These are phyloP conservation scores for Taphrina pruni DNA, from an alignment of 1,139 yeast genomes.

Conservation along the genomic window DNA sequence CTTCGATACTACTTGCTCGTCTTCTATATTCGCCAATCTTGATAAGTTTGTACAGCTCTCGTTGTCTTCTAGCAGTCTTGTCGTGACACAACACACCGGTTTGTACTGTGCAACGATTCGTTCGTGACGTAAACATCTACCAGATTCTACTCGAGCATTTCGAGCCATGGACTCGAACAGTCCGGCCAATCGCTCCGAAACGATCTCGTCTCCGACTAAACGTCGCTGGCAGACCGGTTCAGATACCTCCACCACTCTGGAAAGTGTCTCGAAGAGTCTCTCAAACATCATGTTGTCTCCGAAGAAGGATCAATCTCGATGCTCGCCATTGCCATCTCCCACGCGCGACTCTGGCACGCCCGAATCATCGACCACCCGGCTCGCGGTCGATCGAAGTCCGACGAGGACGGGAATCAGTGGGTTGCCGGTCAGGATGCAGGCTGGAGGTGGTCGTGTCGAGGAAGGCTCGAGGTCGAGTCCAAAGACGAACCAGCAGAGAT, in stretches of 20 bases:
- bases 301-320: constrained; percentile 8
- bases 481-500: not conserved
- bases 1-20: too few species aligned
- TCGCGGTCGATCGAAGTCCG: constrained; percentile 37
- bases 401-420: constrained; percentile 36
- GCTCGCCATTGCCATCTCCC: constrained; percentile 17
- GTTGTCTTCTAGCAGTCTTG: too few species aligned
- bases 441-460: not conserved
- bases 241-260: constrained; percentile 17
- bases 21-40: too few species aligned
- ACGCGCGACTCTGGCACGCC: constrained; percentile 18
- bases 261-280: constrained; percentile 21
- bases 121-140: too few species aligned
- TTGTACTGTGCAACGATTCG: too few species aligned
- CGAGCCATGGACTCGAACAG: constrained; percentile 21
- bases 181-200: constrained; percentile 17
- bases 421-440: constrained; percentile 13
- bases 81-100: too few species aligned
- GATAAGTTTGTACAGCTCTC: too few species aligned
- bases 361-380: not conserved
- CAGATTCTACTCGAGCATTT: not conserved
- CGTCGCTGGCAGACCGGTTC: constrained; percentile 27
- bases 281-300: constrained; percentile 38
- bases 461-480: constrained; percentile 4
- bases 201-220: constrained; percentile 34